Conservation (phyloP, 2,329 filamentous ascomycete species). For the Colletotrichum shisoi region DNA sequence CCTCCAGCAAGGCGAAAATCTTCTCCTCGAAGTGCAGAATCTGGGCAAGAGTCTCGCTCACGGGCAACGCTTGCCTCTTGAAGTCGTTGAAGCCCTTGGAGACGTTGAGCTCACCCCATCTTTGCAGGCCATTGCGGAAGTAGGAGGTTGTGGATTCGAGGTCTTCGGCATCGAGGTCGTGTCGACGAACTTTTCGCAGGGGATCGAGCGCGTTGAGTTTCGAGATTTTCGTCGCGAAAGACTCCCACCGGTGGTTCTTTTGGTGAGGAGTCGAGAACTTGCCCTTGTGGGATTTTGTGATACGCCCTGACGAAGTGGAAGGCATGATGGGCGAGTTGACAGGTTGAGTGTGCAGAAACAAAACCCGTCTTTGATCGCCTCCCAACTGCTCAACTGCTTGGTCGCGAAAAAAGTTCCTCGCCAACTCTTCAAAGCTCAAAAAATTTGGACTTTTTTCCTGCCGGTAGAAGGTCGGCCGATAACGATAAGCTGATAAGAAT, state of each 20-base stretch:
- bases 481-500: conserved; percentile 40
- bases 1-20: conserved; percentile 79
- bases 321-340: conserved; percentile 60
- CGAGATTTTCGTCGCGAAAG: conserved; percentile 87
- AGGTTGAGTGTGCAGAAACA: conserved; percentile 31
- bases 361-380: conserved; percentile 36
- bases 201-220: conserved; percentile 91
- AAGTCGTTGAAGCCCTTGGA: conserved; percentile 83
- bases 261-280: conserved; percentile 76
- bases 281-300: conserved; percentile 72
- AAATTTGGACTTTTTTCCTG: conserved; percentile 41
- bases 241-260: conserved; percentile 88
- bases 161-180: conserved; percentile 83
- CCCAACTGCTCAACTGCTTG: conserved; percentile 39
- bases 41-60: conserved; percentile 90
- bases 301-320: conserved; percentile 69
- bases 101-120: conserved; percentile 92
- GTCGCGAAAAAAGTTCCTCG: conserved; percentile 39
- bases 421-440: conserved; percentile 33
- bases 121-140: conserved; percentile 80
- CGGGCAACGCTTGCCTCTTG: conserved; percentile 73
- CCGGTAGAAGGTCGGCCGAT: conserved; percentile 27
- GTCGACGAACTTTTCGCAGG: conserved; percentile 84
- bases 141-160: conserved; percentile 82
- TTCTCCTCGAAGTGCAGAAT: conserved; percentile 88